Base-by-base conservation (phyloP, 2,329 filamentous ascomycete species). In the Fusarium pseudocircinatum region DNA sequence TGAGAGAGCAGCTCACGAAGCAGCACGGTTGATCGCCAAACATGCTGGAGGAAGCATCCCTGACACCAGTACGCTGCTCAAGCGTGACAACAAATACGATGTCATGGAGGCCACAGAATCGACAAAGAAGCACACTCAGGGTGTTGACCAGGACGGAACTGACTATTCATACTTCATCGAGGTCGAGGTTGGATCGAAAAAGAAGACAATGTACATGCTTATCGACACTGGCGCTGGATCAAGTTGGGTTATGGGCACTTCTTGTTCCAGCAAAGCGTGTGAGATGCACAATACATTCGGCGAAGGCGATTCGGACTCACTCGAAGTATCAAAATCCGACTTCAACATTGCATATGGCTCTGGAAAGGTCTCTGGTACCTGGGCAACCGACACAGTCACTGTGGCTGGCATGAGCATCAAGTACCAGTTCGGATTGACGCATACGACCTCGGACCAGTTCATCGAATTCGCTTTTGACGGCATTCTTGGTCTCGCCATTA, bases 391-490 rank as follows among this genome's bases (percentile, higher is more conserved):
- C 77, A 90, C 85, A 0, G 79, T 96, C 28, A 85, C 86, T 8
- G 83, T 97, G 72, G 93, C 91, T 5, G 90, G 89, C 22, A 85
- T 95, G 70, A 88, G 86, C 46, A 79, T 94, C 20, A 81, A 86
- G 4, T 87, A 94, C 75, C 85, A 89, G 7, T 93, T 97, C 77
- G 95, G 95, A 9, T 82, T 95, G 67, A 94, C 93, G 28, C 88
- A 87, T 39, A 87, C 87, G 30, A 93, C 93, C 4, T 94, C 93
- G 2, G 82, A 89, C 58, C 91, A 96, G 72, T 97, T 97, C 80
- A 83, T 85, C 34, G 87, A 88, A 59, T 97, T 96, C 76, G 92
- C 94, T 4, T 95, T 97, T 81, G 95, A 97, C 80, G 95, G 95
- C 30, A 97, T 97, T 54, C 84, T 97, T 6, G 95, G 94, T 8